A percentile compares a stretch with the other conserved stretches of the same genome.
These are phyloP conservation scores for Aeminium ludgeri DNA, from an alignment of 495 filamentous ascomycete species.

Conservation along the genomic window DNA sequence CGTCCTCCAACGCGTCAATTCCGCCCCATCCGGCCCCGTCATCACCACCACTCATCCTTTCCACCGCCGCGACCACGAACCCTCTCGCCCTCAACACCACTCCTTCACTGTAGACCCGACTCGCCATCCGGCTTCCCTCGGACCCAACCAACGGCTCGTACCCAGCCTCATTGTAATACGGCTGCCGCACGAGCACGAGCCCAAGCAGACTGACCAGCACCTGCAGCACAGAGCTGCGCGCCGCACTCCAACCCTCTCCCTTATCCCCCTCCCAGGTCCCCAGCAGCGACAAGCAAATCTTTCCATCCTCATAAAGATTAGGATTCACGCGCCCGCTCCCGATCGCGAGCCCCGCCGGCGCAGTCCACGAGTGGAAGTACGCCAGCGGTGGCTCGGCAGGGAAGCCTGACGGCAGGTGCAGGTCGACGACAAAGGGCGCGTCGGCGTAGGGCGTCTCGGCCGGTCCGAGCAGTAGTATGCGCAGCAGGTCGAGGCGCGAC, in stretches of 20 bases:
- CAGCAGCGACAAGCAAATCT: conserved; percentile 41
- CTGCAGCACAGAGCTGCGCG: conserved; percentile 37
- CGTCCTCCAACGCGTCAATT: conserved; percentile 12
- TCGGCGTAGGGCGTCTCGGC: conserved; percentile 43
- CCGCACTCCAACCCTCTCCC: conserved; percentile 38
- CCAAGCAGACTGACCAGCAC: conserved; percentile 44
- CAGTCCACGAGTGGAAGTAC: conserved; percentile 42
- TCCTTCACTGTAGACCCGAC: conserved; percentile 12
- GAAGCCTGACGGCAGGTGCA: conserved; percentile 32
- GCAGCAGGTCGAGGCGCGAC: conserved; percentile 37
- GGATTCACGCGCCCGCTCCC: conserved; percentile 35
- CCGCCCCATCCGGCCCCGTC: not conserved
- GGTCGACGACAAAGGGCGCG: conserved; percentile 44
- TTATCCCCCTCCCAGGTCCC: conserved; percentile 42
- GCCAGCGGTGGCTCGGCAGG: conserved; percentile 32
- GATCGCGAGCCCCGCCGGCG: not conserved
- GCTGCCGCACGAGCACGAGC: conserved; percentile 40
- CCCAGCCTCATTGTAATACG: conserved; percentile 35
- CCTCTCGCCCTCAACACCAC: conserved; percentile 2
- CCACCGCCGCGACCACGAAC: conserved; percentile 8
- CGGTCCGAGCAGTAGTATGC: conserved; percentile 42
- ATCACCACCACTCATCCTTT: not conserved
- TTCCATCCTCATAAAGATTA: conserved; percentile 47
- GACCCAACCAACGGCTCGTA: conserved; percentile 9
- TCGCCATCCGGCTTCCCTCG: conserved; percentile 4